phyloP scores from a whole-genome alignment of 2,329 filamentous ascomycete species.

The Fusarium sp. region DNA sequence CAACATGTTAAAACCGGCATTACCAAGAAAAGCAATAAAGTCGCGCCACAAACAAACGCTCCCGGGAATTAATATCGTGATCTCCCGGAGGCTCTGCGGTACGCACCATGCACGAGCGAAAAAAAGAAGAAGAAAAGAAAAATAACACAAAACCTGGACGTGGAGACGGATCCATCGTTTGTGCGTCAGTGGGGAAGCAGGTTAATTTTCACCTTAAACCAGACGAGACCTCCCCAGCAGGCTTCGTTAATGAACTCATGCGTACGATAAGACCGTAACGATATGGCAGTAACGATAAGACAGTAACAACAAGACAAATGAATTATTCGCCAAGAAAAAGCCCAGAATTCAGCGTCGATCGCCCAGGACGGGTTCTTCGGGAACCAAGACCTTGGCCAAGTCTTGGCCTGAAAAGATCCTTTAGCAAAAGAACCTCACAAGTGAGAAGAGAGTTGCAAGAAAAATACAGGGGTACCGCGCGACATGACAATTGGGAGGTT shows the following conservation, averaged over 20 bases:
- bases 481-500: background rate
- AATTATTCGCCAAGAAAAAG: constrained; percentile 5
- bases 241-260: too few relatives aligned
- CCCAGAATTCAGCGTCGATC: constrained; percentile 23
- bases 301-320: too few relatives aligned
- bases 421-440: background rate
- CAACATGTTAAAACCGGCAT: background rate
- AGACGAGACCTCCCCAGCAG: too few relatives aligned
- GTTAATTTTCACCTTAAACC: background rate
- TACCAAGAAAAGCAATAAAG: background rate
- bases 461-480: background rate
- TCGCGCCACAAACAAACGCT: background rate
- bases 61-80: constrained; percentile 8
- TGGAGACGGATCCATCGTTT: constrained; percentile 1
- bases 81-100: constrained; percentile 22
- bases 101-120: background rate
- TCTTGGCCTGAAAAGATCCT: constrained; percentile 10
- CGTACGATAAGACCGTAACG: too few relatives aligned
- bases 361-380: constrained; percentile 18
- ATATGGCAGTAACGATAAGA: too few relatives aligned
- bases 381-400: constrained; percentile 1
- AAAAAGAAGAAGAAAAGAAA: background rate
- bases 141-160: background rate
- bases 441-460: too few relatives aligned
- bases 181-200: constrained; percentile 1